A percentile compares a stretch with the other conserved stretches of the same genome.
Conservation (phyloP, 495 filamentous ascomycete species). For the Astrothelium subdiscretum region DNA sequence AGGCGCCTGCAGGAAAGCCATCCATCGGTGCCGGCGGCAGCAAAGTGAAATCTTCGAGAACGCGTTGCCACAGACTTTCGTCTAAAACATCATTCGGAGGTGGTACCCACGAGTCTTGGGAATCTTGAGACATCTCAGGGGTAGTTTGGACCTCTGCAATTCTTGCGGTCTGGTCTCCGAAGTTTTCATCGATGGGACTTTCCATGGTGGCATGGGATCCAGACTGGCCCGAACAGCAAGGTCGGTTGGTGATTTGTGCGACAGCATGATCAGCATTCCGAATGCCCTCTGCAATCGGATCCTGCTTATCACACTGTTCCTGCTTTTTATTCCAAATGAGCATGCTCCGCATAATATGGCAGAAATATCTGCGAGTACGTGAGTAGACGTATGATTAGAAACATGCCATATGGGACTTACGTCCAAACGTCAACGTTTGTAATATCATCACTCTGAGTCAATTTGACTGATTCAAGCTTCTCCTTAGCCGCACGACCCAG, state of each 20-base stretch:
- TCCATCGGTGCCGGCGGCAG: neutral
- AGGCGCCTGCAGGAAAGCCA: neutral
- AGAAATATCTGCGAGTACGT: neutral
- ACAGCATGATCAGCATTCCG: neutral
- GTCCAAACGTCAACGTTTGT: neutral
- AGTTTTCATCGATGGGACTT: neutral
- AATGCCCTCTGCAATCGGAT: neutral
- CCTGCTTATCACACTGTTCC: neutral
- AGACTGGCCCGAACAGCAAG: neutral
- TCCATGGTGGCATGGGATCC: neutral
- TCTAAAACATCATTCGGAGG: neutral
- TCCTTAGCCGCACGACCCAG: neutral
- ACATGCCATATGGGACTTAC: neutral
- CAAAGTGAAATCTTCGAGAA: neutral
- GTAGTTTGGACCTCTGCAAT: neutral
- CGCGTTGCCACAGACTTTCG: neutral
- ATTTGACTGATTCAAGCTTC: neutral
- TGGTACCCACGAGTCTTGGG: neutral
- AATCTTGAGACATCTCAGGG: neutral
- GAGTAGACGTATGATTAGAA: neutral
- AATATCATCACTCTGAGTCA: neutral
- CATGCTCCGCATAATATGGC: neutral
- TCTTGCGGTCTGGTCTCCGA: neutral
- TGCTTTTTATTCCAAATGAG: slow-evolving; percentile 1
- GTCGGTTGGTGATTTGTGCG: neutral